Base-by-base conservation (phyloP, 164 flowering plant species). In the Echeveria elegans region DNA sequence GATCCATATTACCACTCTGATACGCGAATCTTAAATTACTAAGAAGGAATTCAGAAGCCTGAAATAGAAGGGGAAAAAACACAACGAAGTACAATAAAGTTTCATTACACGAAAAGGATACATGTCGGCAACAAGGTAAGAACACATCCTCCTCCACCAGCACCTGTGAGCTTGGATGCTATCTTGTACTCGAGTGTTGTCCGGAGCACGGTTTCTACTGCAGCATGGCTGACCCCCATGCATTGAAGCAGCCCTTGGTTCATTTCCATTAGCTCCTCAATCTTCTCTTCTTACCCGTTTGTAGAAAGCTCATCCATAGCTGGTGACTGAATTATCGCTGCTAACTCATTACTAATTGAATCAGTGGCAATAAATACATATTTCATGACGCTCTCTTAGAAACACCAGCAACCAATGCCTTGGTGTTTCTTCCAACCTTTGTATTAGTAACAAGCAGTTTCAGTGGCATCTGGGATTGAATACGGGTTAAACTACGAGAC, bases 61-160 rank as follows among this genome's bases (percentile, higher is more conserved):
- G 7, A 34, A 34, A 34, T 3, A 34, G 37, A 3, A 34, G n/a
- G n/a, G n/a, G n/a, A 34, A 34, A 34, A 34, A 3, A 7, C 37
- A 34, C 37, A 7, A 34, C 7, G 37, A 34, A 34, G 37, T 34
- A n/a, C n/a, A n/a, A n/a, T n/a, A n/a, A n/a, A n/a, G n/a, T n/a
- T n/a, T n/a, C n/a, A n/a, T n/a, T n/a, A n/a, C n/a, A n/a, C 38
- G 18, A 68, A 60, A 61, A 68, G 79, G 97, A 94, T 94, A 94
- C 97, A 64, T 65, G 84, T 72, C 12, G 96, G 99, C 60, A 95
- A 75, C 53, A 92, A 75, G 23, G 99, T 94, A 69, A 94, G 75
- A 67, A 94, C 99, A 71, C 99, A 94, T 68, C 99, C 99, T 66
- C 99, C 99, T 23, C 99, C 99, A 19, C 97, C 97, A 66, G 97